Evolutionary conservation across 176 grass and related monocot genomes (phyloP).

Genomic region (Carex pumila): DNA sequence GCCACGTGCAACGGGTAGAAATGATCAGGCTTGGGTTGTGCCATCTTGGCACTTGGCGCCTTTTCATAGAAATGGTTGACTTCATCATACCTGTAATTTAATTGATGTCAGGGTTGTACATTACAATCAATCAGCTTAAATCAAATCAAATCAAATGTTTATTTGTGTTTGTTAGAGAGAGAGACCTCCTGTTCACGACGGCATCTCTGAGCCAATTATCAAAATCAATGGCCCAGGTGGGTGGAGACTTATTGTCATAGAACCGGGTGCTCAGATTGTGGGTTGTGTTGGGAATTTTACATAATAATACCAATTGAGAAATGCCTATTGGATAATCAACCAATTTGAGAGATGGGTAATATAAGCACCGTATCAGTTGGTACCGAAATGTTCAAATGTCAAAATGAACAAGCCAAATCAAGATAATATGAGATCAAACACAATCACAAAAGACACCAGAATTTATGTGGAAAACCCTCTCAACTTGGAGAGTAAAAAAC

Average conservation of each 20-base stretch:
- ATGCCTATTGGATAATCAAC: no score
- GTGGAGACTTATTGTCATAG: not conserved
- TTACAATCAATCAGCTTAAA: no score
- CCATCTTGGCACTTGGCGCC: constrained; percentile 51
- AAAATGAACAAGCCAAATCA: not conserved
- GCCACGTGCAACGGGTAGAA: constrained; percentile 87
- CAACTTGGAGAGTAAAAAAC: not conserved
- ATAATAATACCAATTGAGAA: no score
- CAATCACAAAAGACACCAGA: not conserved
- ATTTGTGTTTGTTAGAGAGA: no score
- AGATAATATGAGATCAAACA: not conserved
- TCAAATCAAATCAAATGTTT: no score
- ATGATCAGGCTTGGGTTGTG: constrained; percentile 79
- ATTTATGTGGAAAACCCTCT: not conserved
- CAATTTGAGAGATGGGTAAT: no score
- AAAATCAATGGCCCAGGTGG: constrained; percentile 58
- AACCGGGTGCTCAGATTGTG: constrained; percentile 60
- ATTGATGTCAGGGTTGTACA: no score
- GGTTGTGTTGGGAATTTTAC: constrained; percentile 9
- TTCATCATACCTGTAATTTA: constrained; percentile 47
- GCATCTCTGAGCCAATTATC: constrained; percentile 73
- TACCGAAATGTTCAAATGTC: no score
- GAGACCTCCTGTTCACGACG: constrained; percentile 24
- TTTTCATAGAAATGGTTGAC: constrained; percentile 62
- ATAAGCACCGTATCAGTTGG: no score